Evolutionary conservation across 371 early-diverging fungal species (phyloP), one percentile per base, ranked within the genome.

Genomic region (Lichtheimia ornata): DNA sequence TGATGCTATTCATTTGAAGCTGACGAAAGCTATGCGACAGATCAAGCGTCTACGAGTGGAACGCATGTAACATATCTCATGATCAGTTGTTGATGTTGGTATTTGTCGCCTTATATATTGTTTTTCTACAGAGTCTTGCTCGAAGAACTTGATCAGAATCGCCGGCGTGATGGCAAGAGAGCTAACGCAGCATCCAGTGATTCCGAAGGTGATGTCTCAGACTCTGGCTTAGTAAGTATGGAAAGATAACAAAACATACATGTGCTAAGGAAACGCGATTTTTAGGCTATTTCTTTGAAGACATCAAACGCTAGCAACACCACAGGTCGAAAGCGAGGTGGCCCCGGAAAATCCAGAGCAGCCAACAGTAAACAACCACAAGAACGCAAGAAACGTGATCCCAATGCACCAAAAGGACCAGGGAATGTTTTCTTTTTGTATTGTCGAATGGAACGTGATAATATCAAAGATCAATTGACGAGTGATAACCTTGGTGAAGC

Each of bases 361-460:
- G n/a, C 40, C 51, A 42, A 40, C 22, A 56, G 62, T 22, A 51
- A 58, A 15, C 30, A 63, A 18, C 40, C 61, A 42, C 60, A 66
- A 28, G 59, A 61, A 41, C 68, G 69, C 28, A 75, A 72, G 55
- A 75, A 76, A 45, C 74, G 70, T 43, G 87, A 87, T 63, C 87
- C 87, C 5, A 83, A 84, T 60, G 87, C 87, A 30, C 87, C 87
- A 13, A 82, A 80, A 63, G 72, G 85, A 22, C 84, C 85, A 13
- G 79, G 83, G 14, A 87, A 87, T 56, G 87, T 84, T 4, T 87
- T 84, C 66, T 83, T 85, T 63, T 65, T 84, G 28, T 87, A 76
- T 53, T 84, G 84, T 62, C 81, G 84, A 49, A 44, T 78, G 60
- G 73, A 79, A 62, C 73, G 85, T 24, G 79, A 78, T 47, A 74